phyloP scores from a whole-genome alignment of 2,329 filamentous ascomycete genomes.

The Trichophyton simii region DNA sequence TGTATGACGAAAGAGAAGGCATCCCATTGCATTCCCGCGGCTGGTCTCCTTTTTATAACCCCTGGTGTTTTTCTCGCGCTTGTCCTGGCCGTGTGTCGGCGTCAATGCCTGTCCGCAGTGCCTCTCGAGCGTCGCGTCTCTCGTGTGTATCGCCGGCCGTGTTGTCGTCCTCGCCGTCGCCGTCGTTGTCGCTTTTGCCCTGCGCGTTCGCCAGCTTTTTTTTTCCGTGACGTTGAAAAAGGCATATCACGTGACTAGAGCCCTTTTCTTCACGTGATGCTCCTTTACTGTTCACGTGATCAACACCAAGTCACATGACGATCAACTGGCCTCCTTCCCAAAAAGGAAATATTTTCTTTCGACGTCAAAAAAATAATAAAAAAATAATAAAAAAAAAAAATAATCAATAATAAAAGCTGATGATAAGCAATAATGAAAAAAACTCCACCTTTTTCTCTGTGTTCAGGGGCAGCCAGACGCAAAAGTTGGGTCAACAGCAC shows the following conservation, averaged over 20 bases:
- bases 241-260: neutral
- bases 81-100: neutral
- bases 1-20: slow-evolving; percentile 55
- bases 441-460: neutral
- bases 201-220: neutral
- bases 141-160: neutral
- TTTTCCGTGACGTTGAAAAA: neutral
- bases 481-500: no score
- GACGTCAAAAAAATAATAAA: neutral
- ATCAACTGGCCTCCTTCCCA: neutral
- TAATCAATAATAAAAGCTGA: neutral
- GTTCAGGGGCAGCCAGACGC: neutral
- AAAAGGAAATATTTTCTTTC: neutral
- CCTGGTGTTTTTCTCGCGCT: neutral
- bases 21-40: slow-evolving; percentile 33
- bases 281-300: no score
- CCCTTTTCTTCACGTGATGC: no score
- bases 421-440: neutral
- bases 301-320: neutral
- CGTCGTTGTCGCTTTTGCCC: neutral
- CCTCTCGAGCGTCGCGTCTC: neutral
- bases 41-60: neutral
- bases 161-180: neutral
- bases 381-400: neutral
- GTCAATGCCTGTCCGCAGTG: neutral